Conservation (phyloP, 495 filamentous ascomycete species). For the Hypoxylon fragiforme region DNA sequence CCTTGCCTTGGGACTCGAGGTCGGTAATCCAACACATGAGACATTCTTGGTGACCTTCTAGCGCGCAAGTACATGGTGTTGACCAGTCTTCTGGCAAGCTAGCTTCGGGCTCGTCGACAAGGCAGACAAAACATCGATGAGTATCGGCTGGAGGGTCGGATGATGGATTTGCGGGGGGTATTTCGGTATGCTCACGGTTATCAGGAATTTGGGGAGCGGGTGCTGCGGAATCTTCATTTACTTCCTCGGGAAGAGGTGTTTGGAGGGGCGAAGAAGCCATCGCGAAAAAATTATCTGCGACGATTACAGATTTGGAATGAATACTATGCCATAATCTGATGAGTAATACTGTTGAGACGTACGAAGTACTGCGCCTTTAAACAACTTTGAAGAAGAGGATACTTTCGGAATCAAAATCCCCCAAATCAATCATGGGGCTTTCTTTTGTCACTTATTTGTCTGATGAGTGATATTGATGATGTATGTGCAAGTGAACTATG, state of each 20-base stretch:
- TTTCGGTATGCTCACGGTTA: constrained; percentile 27
- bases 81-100: constrained; percentile 72
- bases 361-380: background rate
- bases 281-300: background rate
- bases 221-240: constrained; percentile 2
- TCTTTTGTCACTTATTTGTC: too few relatives aligned
- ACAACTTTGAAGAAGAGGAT: too few relatives aligned
- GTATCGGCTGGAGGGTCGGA: constrained; percentile 40
- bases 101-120: constrained; percentile 77
- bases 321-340: constrained; percentile 15
- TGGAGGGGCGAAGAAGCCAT: constrained; percentile 23
- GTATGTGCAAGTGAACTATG: too few relatives aligned
- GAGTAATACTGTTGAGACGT: background rate
- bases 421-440: too few relatives aligned
- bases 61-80: constrained; percentile 82
- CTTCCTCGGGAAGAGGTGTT: background rate
- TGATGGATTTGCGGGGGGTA: background rate
- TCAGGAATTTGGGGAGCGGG: constrained; percentile 18
- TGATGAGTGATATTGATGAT: too few relatives aligned
- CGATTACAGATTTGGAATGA: background rate
- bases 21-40: constrained; percentile 89
- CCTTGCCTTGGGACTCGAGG: constrained; percentile 63
- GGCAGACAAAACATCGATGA: constrained; percentile 91
- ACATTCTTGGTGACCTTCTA: constrained; percentile 89
- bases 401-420: too few relatives aligned